Evolutionary conservation across 495 filamentous ascomycete species (phyloP).

Genomic region (Daldinia childiae): DNA sequence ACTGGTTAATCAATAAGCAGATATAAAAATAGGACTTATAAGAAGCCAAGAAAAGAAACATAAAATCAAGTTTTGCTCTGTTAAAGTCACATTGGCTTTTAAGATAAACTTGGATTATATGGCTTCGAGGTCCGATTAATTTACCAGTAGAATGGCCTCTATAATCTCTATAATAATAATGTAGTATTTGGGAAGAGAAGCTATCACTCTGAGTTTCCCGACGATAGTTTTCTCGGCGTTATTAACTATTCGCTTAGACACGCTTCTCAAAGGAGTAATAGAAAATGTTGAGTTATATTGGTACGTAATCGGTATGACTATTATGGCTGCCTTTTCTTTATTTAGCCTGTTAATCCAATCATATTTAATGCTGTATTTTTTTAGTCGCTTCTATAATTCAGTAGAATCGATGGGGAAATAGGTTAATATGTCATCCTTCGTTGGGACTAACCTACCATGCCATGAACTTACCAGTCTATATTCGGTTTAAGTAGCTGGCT

Average conservation of each 20-base stretch:
- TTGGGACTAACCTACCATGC: constrained; percentile 10
- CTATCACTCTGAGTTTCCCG: background rate
- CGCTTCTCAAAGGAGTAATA: background rate
- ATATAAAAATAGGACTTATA: background rate
- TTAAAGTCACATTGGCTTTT: background rate
- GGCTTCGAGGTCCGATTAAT: background rate
- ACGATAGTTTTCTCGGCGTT: background rate
- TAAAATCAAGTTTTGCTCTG: background rate
- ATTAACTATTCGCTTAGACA: background rate
- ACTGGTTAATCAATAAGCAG: background rate
- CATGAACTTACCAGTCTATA: constrained; percentile 21
- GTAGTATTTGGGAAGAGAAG: background rate
- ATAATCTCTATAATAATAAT: no score
- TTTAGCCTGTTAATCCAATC: background rate
- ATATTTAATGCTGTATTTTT: background rate
- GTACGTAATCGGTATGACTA: background rate
- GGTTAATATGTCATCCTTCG: background rate
- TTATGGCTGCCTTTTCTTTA: background rate
- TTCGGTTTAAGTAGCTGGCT: constrained; percentile 30
- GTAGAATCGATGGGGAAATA: background rate
- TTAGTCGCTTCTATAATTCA: background rate
- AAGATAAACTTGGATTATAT: background rate
- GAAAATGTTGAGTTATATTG: background rate
- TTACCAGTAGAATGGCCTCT: background rate
- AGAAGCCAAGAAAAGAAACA: background rate